Conservation (phyloP, 805 yeast genomes). For the Hanseniaspora clermontiae region DNA sequence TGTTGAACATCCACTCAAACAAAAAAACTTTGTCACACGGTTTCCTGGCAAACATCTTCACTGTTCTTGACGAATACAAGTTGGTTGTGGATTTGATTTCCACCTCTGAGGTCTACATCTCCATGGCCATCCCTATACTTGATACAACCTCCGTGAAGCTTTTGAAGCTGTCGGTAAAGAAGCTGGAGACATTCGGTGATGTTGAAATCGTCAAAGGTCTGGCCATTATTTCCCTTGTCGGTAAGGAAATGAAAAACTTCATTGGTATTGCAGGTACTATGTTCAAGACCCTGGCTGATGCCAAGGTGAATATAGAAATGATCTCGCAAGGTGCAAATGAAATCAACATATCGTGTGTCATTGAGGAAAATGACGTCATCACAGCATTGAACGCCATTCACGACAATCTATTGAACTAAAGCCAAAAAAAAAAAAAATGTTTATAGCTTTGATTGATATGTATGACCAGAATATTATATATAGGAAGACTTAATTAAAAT, state of each 20-base stretch:
- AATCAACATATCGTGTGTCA: slow-evolving; percentile 91
- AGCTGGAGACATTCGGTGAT: slow-evolving; percentile 66
- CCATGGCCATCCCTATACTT: slow-evolving; percentile 86
- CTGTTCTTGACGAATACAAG: slow-evolving; percentile 68
- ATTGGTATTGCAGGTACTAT: slow-evolving; percentile 95
- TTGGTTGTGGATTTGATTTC: slow-evolving; percentile 91
- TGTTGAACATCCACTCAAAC: slow-evolving; percentile 85
- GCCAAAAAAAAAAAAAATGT: not conserved
- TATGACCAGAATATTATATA: not conserved
- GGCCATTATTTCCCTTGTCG: slow-evolving; percentile 89
- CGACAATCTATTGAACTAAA: slow-evolving; percentile 36
- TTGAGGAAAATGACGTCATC: slow-evolving; percentile 66
- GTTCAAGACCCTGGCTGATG: slow-evolving; percentile 89
- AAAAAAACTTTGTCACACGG: slow-evolving; percentile 89
- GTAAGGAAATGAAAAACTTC: slow-evolving; percentile 91
- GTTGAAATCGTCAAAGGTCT: slow-evolving; percentile 79
- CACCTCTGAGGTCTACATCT: slow-evolving; percentile 94
- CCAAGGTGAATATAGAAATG: slow-evolving; percentile 90
- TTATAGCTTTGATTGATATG: not conserved
- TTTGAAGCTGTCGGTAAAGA: slow-evolving; percentile 61
- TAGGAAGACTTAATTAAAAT: slow-evolving; percentile 34
- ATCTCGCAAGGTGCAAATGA: slow-evolving; percentile 97
- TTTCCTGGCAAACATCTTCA: slow-evolving; percentile 79
- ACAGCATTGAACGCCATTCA: slow-evolving; percentile 82
- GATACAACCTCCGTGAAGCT: slow-evolving; percentile 46